These are phyloP conservation scores for Xylariaceae sp. DNA, from an alignment of 2,329 filamentous ascomycete species.

Conservation along the genomic window DNA sequence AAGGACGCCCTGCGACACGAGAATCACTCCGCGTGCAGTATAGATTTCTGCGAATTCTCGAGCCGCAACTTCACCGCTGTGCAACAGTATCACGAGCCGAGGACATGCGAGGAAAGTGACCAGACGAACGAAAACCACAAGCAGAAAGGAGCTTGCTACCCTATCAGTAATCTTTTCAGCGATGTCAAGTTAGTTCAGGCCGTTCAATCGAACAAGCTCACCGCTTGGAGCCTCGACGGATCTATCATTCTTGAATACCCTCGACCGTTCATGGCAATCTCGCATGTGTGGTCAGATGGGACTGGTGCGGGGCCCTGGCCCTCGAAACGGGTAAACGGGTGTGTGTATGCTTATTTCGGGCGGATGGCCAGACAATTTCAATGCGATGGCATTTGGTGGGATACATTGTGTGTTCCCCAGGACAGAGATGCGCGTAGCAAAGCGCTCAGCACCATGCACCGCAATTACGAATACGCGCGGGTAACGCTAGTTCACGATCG, in stretches of 20 bases:
- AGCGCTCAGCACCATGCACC: neutral
- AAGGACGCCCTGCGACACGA: neutral
- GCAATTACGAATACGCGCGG: neutral
- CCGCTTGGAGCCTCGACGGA: neutral
- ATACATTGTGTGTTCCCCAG: conserved; percentile 1
- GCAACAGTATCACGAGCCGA: conserved; percentile 7
- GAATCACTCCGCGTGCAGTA: neutral
- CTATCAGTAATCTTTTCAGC: neutral
- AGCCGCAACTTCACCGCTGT: conserved; percentile 4
- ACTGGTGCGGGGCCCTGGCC: neutral
- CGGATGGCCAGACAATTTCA: neutral
- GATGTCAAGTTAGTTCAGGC: neutral
- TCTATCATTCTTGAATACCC: neutral
- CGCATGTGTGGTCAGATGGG: conserved; percentile 12
- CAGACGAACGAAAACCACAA: neutral
- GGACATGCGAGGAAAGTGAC: neutral
- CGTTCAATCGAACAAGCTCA: neutral
- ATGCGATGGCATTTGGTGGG: conserved; percentile 15
- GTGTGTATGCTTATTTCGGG: neutral
- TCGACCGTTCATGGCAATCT: conserved; percentile 5
- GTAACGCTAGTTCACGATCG: conserved; percentile 12
- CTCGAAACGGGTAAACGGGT: neutral
- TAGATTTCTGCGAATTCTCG: conserved; percentile 10
- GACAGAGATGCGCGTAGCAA: conserved; percentile 1
- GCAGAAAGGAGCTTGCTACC: neutral